These are phyloP conservation scores for Fagopyrum tataricum DNA, from an alignment of 148 eudicot species.

Conservation along the genomic window DNA sequence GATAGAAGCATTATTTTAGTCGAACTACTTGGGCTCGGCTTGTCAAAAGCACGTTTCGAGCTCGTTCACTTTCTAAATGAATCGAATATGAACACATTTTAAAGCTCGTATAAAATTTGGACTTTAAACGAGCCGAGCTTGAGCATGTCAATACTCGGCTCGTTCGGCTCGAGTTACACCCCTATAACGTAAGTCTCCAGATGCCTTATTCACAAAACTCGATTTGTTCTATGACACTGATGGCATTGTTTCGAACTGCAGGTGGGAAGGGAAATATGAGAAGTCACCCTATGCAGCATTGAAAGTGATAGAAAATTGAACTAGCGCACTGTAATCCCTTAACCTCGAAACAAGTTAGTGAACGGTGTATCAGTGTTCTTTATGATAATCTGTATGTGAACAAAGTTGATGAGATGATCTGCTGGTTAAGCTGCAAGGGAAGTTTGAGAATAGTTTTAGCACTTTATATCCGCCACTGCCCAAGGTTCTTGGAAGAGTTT, in stretches of 20 bases:
- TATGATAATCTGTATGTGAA: not conserved
- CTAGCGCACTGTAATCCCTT: not conserved
- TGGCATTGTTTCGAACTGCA: constrained; percentile 18
- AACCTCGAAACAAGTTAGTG: not conserved
- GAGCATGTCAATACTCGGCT: no score
- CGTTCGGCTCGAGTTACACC: no score
- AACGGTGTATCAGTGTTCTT: not conserved
- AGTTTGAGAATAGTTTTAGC: not conserved
- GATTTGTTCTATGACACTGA: not conserved
- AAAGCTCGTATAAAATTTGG: no score
- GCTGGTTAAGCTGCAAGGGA: not conserved
- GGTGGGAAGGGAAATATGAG: constrained; percentile 95
- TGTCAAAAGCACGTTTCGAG: no score
- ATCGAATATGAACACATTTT: no score
- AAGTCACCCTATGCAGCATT: constrained; percentile 42
- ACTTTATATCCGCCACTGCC: not conserved
- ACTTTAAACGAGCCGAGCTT: no score
- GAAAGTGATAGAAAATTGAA: not conserved
- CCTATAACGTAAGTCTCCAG: no score
- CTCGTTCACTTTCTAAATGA: no score
- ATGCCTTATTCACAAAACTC: not conserved
- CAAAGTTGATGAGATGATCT: not conserved
- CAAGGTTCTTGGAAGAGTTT: constrained; percentile 1
- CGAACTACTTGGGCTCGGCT: no score
- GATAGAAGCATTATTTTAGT: no score